Evolutionary conservation across 2,329 filamentous ascomycete species (phyloP), one percentile per base, ranked within the genome.

Genomic region (Aspergillus terreus): DNA sequence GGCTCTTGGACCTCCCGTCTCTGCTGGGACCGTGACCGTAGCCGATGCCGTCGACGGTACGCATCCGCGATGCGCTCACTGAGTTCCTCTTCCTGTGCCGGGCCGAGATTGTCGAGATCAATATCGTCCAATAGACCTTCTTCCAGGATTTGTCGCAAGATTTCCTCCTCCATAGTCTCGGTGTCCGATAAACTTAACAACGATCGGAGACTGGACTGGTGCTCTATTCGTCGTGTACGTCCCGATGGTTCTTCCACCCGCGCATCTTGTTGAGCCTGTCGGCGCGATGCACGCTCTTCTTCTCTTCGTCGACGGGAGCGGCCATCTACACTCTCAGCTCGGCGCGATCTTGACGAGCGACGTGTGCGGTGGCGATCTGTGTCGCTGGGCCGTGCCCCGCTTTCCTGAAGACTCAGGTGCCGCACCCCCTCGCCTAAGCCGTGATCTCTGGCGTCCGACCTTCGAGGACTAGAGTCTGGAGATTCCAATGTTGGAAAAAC

Each of bases 41-140:
- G 62, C 53, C 66, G 66, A 64, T 95, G 90, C 27, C 90, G 80
- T 55, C 89, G 81, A 52, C 89, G 79, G 64, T 95, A 96, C 2
- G 90, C 90, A 63, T 95, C 89, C 2, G 91, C 92, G 61, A 97
- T 96, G 53, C 88, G 85, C 63, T 92, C 88, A 58, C 89, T 95
- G 14, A 97, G 83, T 63, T 95, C 90, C 63, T 96, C 91, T 65
- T 96, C 90, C 63, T 91, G 88, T 45, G 78, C 83, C 14, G 90
- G 79, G 56, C 92, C 91, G 49, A 96, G 84, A 57, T 92, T 92
- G 62, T 94, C 88, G 50, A 96, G 75, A 65, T 96, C 92, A 44
- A 96, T 84, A 15, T 90, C 92, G 62, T 96, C 90, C 32, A 96
- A 72, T 17, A 96, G 74, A 0, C 92, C 91, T 64, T 96, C 90